Conservation (phyloP, 1,284 basidiomycete genomes). For the Mycena citricolor region DNA sequence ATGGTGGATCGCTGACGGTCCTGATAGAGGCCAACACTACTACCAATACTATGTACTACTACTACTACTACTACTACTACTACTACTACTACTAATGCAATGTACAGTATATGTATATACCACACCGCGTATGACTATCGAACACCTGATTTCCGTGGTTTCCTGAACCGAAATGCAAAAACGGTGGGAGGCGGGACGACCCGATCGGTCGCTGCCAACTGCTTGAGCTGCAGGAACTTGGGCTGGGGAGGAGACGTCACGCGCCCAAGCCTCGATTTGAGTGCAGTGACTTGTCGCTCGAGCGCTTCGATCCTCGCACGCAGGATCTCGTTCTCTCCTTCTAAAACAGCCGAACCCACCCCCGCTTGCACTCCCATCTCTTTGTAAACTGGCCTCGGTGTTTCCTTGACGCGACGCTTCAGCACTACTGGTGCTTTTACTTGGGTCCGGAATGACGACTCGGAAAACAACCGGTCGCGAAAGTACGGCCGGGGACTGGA, state of each 20-base stretch:
- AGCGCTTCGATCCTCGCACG: slow-evolving; percentile 10
- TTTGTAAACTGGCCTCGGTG: slow-evolving; percentile 1
- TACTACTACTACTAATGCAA: neutral
- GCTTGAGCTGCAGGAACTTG: slow-evolving; percentile 9
- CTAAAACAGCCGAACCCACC: too few species aligned
- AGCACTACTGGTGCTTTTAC: slow-evolving; percentile 3
- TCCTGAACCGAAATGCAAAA: slow-evolving; percentile 5
- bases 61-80: neutral
- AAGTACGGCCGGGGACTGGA: neutral
- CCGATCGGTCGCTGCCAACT: slow-evolving; percentile 10
- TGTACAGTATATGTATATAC: neutral
- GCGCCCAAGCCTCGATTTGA: slow-evolving; percentile 9
- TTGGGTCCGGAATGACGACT: neutral
- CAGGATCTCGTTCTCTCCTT: slow-evolving; percentile 7
- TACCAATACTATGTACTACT: neutral
- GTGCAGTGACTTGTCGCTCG: slow-evolving; percentile 14
- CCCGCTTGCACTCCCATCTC: slow-evolving; percentile 15
- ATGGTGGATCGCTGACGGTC: too few species aligned
- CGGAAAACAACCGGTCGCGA: slow-evolving; percentile 7
- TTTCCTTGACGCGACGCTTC: neutral
- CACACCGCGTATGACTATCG: too few species aligned
- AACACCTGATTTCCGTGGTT: too few species aligned
- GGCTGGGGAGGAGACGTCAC: slow-evolving; percentile 7
- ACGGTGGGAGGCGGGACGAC: slow-evolving; percentile 6
- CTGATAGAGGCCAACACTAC: neutral